Evolutionary conservation across 805 yeast species (phyloP), one percentile per base, ranked within the genome.

Genomic region (Candida rishiriensis): DNA sequence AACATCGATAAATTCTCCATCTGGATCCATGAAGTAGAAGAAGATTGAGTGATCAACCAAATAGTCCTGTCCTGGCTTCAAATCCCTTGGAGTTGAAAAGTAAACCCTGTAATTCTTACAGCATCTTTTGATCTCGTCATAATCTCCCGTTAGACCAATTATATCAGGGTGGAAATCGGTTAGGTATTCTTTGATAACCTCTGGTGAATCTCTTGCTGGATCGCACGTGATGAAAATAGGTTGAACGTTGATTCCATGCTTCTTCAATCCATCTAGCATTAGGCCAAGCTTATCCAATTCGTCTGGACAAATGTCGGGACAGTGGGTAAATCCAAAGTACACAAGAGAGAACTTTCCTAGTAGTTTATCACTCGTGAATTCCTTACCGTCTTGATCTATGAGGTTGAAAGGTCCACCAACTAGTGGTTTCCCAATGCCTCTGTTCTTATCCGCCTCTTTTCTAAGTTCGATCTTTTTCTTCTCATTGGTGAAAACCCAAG

Each of bases 251-350:
- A 84, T 76, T 10, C 75, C 72, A 42, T 79, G 72, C 17, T 65
- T 57, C 59, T 84, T 80, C 59, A 91, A 72, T 32, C 72, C 75
- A 51, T 76, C 78, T 57, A 78, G 70, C 69, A 85, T 81, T 29
- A 80, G 73, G 4, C 96, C 91, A 60, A 93, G 74, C 60, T 91
- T 88, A 63, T 93, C 99, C 47, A 93, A 76, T 64, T 93, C 99
- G 64, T 93, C 99, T 10, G 99, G 99, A 66, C 99, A 93, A 42
- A 93, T 90, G 66, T 93, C 99, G 7, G 99, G 99, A 68, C 99
- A 93, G 67, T 90, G 90, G 3, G 97, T 86, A 70, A 93, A 93
- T 0, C 99, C 99, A 67, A 93, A 93, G 64, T 93, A 93, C n/a
- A 91, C 65, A 38, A 93, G 70, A 10, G 91, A 79, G 65, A 89